Evolutionary conservation across 352 stramenopile species (phyloP).

Genomic region (Elongisporangium undulatum): DNA sequence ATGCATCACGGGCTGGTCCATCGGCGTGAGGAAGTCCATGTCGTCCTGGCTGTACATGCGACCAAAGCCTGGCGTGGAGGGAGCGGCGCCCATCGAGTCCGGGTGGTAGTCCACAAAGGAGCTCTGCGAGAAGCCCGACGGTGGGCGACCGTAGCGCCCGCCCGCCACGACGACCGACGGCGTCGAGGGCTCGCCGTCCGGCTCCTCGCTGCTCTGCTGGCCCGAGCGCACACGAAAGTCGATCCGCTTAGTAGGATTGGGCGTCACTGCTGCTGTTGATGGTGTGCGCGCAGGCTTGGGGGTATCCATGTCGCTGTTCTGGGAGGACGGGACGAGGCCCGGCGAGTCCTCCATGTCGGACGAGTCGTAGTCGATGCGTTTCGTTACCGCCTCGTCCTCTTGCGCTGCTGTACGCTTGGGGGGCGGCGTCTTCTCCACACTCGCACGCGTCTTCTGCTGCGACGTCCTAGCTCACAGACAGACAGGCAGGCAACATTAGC

Average conservation of each 20-base stretch:
- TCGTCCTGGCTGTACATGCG: constrained; percentile 82
- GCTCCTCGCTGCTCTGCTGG: constrained; percentile 50
- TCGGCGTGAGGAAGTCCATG: constrained; percentile 79
- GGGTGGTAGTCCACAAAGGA: constrained; percentile 14
- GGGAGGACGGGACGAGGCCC: constrained; percentile 25
- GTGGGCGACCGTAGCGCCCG: constrained; percentile 17
- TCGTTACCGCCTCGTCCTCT: constrained; percentile 49
- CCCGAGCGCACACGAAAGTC: constrained; percentile 66
- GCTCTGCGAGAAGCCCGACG: constrained; percentile 22
- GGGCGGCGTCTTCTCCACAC: constrained; percentile 9
- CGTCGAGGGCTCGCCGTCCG: constrained; percentile 44
- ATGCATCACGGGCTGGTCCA: constrained; percentile 78
- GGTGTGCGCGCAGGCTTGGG: constrained; percentile 18
- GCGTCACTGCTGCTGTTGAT: background rate
- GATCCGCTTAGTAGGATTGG: constrained; percentile 44
- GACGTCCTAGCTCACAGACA: too few relatives aligned
- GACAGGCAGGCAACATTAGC: background rate
- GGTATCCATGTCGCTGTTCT: constrained; percentile 29
- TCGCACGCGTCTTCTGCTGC: constrained; percentile 29
- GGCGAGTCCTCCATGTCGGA: constrained; percentile 45
- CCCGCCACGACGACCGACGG: constrained; percentile 12
- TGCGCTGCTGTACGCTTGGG: constrained; percentile 3
- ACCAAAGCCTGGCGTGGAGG: constrained; percentile 21
- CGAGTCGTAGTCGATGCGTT: constrained; percentile 76
- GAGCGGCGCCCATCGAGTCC: constrained; percentile 6